Evolutionary conservation across 495 filamentous ascomycete species (phyloP).

Genomic region (Durotheca rogersii): DNA sequence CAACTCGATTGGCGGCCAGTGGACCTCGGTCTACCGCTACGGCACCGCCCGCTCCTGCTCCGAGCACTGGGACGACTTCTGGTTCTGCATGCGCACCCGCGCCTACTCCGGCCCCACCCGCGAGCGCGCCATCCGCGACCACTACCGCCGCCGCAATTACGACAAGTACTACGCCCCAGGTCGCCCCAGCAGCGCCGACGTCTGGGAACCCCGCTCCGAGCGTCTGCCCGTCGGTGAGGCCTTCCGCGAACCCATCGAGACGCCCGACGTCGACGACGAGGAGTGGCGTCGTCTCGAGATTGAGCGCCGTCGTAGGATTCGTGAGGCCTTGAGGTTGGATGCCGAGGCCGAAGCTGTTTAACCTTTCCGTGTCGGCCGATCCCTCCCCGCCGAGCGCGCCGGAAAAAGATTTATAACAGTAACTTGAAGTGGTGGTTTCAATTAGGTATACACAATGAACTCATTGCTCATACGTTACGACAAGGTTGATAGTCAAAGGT

Average conservation of each 20-base stretch:
- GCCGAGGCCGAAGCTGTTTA: too few relatives aligned
- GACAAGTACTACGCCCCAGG: slow-evolving; percentile 67
- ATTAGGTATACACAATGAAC: too few relatives aligned
- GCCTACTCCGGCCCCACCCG: slow-evolving; percentile 48
- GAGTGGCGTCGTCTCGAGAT: slow-evolving; percentile 58
- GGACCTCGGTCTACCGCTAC: slow-evolving; percentile 76
- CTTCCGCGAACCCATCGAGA: slow-evolving; percentile 47
- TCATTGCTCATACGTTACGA: too few relatives aligned
- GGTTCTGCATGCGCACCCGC: slow-evolving; percentile 92
- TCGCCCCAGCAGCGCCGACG: slow-evolving; percentile 78
- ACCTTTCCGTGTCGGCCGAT: too few relatives aligned
- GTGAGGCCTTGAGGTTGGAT: slow-evolving; percentile 26
- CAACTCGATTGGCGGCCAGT: slow-evolving; percentile 87
- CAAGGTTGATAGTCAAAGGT: too few relatives aligned
- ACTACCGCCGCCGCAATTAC: slow-evolving; percentile 68
- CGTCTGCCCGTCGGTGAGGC: slow-evolving; percentile 46
- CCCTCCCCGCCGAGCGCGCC: too few relatives aligned
- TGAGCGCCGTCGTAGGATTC: slow-evolving; percentile 46
- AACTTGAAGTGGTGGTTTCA: too few relatives aligned
- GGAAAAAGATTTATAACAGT: too few relatives aligned
- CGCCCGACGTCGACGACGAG: slow-evolving; percentile 60
- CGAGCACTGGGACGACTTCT: slow-evolving; percentile 85
- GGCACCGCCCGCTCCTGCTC: slow-evolving; percentile 70
- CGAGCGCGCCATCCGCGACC: slow-evolving; percentile 61
- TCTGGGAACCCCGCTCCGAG: slow-evolving; percentile 73